These are phyloP conservation scores for Hevea brasiliensis DNA, from an alignment of 345 rosid genomes.

Conservation along the genomic window DNA sequence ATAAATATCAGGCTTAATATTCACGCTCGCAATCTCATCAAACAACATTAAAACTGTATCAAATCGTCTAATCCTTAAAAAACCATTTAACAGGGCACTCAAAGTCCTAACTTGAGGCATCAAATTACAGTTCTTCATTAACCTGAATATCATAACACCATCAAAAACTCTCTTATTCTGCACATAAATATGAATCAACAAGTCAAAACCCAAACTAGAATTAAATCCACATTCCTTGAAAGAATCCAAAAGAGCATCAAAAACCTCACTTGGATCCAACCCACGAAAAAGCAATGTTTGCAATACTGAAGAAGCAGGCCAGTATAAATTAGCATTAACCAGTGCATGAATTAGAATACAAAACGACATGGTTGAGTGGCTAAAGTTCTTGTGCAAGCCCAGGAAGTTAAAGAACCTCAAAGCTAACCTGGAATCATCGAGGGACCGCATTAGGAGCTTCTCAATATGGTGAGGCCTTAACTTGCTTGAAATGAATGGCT, in stretches of 20 bases:
- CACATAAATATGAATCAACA: slow-evolving; percentile 73
- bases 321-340: slow-evolving; percentile 48
- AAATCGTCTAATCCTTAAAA: slow-evolving; percentile 57
- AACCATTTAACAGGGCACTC: slow-evolving; percentile 62
- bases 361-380: slow-evolving; percentile 71
- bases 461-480: slow-evolving; percentile 65
- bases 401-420: slow-evolving; percentile 84
- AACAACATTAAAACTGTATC: slow-evolving; percentile 54
- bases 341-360: slow-evolving; percentile 76
- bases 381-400: slow-evolving; percentile 69
- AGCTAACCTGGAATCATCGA: slow-evolving; percentile 74
- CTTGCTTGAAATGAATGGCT: slow-evolving; percentile 32
- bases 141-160: slow-evolving; percentile 53
- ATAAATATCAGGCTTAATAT: slow-evolving; percentile 59
- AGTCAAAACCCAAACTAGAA: slow-evolving; percentile 72
- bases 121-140: slow-evolving; percentile 54
- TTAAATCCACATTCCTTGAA: slow-evolving; percentile 43
- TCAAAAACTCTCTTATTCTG: slow-evolving; percentile 56
- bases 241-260: slow-evolving; percentile 47
- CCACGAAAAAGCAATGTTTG: slow-evolving; percentile 71
- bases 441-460: slow-evolving; percentile 49
- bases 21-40: slow-evolving; percentile 49
- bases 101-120: slow-evolving; percentile 72
- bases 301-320: slow-evolving; percentile 92
- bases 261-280: slow-evolving; percentile 56